These are phyloP conservation scores for Sporothrix euskadiensis DNA, from an alignment of 2,329 filamentous ascomycete species.

Conservation along the genomic window DNA sequence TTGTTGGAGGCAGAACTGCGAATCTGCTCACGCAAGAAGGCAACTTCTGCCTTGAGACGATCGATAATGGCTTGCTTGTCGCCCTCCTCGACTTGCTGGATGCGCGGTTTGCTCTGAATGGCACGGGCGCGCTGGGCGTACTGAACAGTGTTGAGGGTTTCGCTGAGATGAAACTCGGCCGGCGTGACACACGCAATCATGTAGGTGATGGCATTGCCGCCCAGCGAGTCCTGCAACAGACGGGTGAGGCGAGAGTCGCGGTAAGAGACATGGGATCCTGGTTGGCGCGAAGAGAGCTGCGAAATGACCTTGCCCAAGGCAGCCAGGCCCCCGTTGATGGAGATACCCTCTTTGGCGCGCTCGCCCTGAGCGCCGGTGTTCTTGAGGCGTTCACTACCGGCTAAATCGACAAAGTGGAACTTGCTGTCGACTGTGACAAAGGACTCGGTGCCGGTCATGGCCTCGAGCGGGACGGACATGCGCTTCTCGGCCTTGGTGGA, in stretches of 20 bases:
- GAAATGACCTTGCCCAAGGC: slow-evolving; percentile 98
- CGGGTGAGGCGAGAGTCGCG: slow-evolving; percentile 96
- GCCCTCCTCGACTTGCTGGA: slow-evolving; percentile 88
- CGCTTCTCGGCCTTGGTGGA: slow-evolving; percentile 71
- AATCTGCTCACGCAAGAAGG: slow-evolving; percentile 91
- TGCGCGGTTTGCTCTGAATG: slow-evolving; percentile 96
- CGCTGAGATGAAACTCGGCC: slow-evolving; percentile 94
- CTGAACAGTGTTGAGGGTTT: slow-evolving; percentile 95
- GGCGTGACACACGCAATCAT: slow-evolving; percentile 99
- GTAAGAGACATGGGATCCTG: slow-evolving; percentile 91
- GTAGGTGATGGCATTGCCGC: slow-evolving; percentile 96
- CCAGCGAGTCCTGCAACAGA: slow-evolving; percentile 91
- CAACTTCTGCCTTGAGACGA: slow-evolving; percentile 86
- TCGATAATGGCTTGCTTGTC: slow-evolving; percentile 96
- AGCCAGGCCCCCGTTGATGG: slow-evolving; percentile 94
- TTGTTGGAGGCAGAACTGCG: slow-evolving; percentile 70
- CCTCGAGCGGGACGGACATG: slow-evolving; percentile 81
- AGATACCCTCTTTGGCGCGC: slow-evolving; percentile 92
- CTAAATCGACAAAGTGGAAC: slow-evolving; percentile 95
- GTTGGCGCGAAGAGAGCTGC: slow-evolving; percentile 85
- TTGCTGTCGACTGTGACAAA: slow-evolving; percentile 94
- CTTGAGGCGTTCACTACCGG: slow-evolving; percentile 93
- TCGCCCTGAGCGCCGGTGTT: slow-evolving; percentile 96
- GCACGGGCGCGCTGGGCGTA: slow-evolving; percentile 94
- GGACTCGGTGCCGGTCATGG: slow-evolving; percentile 67